Base-by-base conservation (phyloP, 2,329 filamentous ascomycete species). In the Dichotomopilus funicola region DNA sequence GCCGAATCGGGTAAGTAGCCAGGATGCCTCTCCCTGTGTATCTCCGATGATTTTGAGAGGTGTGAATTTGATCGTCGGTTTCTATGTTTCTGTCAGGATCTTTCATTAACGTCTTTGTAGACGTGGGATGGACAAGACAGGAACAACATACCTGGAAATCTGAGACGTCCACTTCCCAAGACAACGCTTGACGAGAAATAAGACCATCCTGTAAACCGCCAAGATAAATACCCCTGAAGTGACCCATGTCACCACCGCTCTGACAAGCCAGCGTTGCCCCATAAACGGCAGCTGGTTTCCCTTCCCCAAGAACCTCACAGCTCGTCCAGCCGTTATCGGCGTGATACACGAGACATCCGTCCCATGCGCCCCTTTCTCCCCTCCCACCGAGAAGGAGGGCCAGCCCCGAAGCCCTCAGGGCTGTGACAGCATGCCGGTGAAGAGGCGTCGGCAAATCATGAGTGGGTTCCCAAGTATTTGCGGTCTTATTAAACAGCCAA, bases 151-250 rank as follows among this genome's bases (percentile, higher is more conserved):
- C 75, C 63, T 69, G 56, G 35, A 69, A 54, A 44, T 69, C 64
- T n/a, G 69, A 66, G 33, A 70, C 66, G 38, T 73, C 71, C 51
- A 87, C 65, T 45, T 70, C 73, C 88, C 89, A 95, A 49, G 73
- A 71, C 74, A 87, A 86, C 11, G 85, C 73, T 55, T 85, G 80
- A 43, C 78, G 72, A 19, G 82, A 71, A 11, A 95, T 74, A 7
- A 78, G 73, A 3, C 87, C 88, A 66, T 86, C 78, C 41, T 72
- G 71, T 65, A 95, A 85, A 0, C 91, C 91, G 13, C 91, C 91
- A 13, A 82, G 74, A 1, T 94, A 63, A 1, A 92, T 68, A 0
- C 91, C 91, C 44, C 69, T 63, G 54, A 77, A 78, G 4, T 60
- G 65, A 44, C 68, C 58, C 31, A 61, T 63, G 45, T 31, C 3